Base-by-base conservation (phyloP, 2,329 filamentous ascomycete genomes). In the Colletotrichum melonis region DNA sequence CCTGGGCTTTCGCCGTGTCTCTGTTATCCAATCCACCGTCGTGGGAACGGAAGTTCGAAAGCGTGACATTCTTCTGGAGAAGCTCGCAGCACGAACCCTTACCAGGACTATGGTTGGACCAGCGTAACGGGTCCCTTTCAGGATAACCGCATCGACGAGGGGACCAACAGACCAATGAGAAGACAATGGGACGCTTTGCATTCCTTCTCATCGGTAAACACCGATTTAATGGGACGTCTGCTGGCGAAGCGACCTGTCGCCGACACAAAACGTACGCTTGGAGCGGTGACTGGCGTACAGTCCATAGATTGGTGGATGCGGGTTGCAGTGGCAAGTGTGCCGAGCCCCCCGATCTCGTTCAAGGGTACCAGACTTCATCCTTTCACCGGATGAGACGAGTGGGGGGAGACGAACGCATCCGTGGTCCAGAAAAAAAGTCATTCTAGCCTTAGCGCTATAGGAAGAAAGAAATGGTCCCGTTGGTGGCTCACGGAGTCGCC, bases 241-340 rank as follows among this genome's bases (percentile, higher is more conserved):
- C 42, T 32, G 38, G 59, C 32, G 56, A 67, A 35, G 56, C 62
- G 65, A 71, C 64, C 49, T 62, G 57, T 62, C 38, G 30, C 58
- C 28, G 57, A 72, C 69, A 63, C 54, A n/a, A 69, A 35, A 72
- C 32, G 58, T n/a, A 55, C 11, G 65, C 49, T 19, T 63, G 69
- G 56, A 71, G 67, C 67, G 67, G 71, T 73, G 71, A 67, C 71
- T 49, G 60, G 46, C 59, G 64, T 64, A 46, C 24, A 55, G 46
- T 58, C 59, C 49, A 65, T 14, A 56, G 14, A 35, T 59, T 46
- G n/a, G 57, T 42, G 55, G 68, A 38, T 58, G 63, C 42, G 35
- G 62, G 46, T 65, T 67, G 55, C 60, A 71, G 66, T 73, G 71
- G 71, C 71, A 73, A 71, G 55, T 60, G 55, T 67, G 68, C 54